Evolutionary conservation across 345 rosid species (phyloP).

Genomic region (Stellera chamaejasme): DNA sequence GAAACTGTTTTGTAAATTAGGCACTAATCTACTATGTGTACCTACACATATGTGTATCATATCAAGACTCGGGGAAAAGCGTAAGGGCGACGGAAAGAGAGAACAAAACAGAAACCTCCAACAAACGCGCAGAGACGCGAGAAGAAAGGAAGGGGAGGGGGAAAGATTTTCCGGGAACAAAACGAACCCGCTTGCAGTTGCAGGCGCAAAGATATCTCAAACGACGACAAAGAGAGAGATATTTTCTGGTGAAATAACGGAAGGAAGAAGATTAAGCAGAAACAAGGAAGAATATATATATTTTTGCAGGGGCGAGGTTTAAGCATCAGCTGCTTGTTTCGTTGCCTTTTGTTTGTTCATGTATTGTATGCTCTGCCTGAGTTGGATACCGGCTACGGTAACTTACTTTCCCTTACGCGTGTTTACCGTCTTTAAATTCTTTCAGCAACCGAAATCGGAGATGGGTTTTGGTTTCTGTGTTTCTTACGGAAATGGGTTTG

Average conservation of each 20-base stretch:
- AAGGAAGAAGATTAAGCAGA: neutral
- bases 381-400: neutral
- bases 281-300: too few species aligned
- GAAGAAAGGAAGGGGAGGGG: neutral
- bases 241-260: neutral
- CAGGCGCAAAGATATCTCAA: neutral
- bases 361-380: conserved; percentile 1
- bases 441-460: neutral
- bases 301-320: neutral
- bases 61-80: too few species aligned
- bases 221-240: neutral
- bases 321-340: conserved; percentile 5
- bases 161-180: conserved; percentile 3
- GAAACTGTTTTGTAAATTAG: too few species aligned
- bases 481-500: conserved; percentile 4
- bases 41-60: too few species aligned
- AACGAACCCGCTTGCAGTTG: neutral
- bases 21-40: too few species aligned
- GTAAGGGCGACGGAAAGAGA: too few species aligned
- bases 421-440: neutral
- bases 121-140: too few species aligned
- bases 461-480: conserved; percentile 6
- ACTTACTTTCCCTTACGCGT: neutral
- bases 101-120: too few species aligned
- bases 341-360: conserved; percentile 10